phyloP scores from a whole-genome alignment of 352 stramenopile genomes.

The Phytophthora gonapodyides region DNA sequence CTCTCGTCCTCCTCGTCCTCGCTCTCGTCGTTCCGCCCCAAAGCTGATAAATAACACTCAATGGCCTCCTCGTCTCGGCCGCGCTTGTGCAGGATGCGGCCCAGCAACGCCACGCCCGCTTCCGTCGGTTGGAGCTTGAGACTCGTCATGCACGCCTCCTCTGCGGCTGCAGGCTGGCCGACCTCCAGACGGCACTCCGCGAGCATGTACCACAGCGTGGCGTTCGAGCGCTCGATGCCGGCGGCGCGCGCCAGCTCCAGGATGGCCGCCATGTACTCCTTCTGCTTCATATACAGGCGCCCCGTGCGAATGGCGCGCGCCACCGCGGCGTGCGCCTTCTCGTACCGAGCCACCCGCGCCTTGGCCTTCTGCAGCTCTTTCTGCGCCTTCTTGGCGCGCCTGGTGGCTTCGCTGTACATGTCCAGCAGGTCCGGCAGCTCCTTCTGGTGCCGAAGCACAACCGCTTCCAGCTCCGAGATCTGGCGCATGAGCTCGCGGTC shows the following conservation, averaged over 20 bases:
- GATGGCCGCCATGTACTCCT: conserved; percentile 67
- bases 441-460: conserved; percentile 51
- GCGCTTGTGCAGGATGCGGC: conserved; percentile 55
- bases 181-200: conserved; percentile 59
- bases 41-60: conserved; percentile 67
- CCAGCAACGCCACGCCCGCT: conserved; percentile 53
- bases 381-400: conserved; percentile 39
- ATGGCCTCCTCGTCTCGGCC: conserved; percentile 57
- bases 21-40: conserved; percentile 47
- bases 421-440: conserved; percentile 52
- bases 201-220: conserved; percentile 57
- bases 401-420: conserved; percentile 41
- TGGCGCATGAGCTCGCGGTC: conserved; percentile 46
- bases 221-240: conserved; percentile 55
- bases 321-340: conserved; percentile 50
- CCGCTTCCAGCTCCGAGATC: conserved; percentile 49
- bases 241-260: conserved; percentile 55
- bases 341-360: conserved; percentile 47
- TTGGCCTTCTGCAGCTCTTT: conserved; percentile 44
- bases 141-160: conserved; percentile 61
- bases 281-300: conserved; percentile 46
- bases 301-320: conserved; percentile 46
- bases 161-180: conserved; percentile 47
- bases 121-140: conserved; percentile 44
- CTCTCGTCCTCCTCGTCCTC: conserved; percentile 29